Percentiles rank a stretch among this genome's conserved stretches.
These are phyloP conservation scores for Podospora anserina DNA, from an alignment of 495 filamentous ascomycete genomes.

Conservation along the genomic window DNA sequence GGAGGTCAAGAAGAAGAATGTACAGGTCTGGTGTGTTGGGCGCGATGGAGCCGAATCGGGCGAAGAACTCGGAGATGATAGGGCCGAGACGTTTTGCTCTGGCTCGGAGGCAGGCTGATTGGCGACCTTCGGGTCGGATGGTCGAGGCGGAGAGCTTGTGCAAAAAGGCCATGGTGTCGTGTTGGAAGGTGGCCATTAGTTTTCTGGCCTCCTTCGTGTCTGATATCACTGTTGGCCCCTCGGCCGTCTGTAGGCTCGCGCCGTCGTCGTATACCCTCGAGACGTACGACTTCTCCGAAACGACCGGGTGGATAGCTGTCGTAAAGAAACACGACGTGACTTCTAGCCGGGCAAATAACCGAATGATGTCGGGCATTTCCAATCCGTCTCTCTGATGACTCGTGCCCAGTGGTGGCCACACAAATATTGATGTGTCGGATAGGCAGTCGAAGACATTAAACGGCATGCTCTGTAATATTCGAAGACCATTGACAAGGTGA, in stretches of 20 bases:
- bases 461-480: conserved; percentile 36
- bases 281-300: conserved; percentile 58
- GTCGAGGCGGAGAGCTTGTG: conserved; percentile 10
- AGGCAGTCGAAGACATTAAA: conserved; percentile 22
- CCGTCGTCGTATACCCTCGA: conserved; percentile 48
- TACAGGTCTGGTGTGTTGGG: conserved; percentile 15
- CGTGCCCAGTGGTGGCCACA: conserved; percentile 8
- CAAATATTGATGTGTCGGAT: conserved; percentile 16
- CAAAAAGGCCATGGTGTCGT: conserved; percentile 24
- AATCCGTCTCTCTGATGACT: conserved; percentile 9
- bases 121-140: conserved; percentile 15
- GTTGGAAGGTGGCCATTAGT: conserved; percentile 22
- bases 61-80: conserved; percentile 17
- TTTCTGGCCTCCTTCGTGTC: conserved; percentile 10
- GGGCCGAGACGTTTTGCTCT: conserved; percentile 18
- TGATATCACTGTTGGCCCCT: not conserved
- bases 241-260: conserved; percentile 18
- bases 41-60: conserved; percentile 3
- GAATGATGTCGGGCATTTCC: conserved; percentile 36
- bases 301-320: conserved; percentile 59
- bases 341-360: conserved; percentile 36
- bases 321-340: conserved; percentile 44
- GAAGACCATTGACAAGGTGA: conserved; percentile 41
- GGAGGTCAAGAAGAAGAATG: conserved; percentile 20
- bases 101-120: conserved; percentile 14